These are phyloP conservation scores for Vanrija sp. DNA, from an alignment of 1,284 basidiomycete genomes.

Conservation along the genomic window DNA sequence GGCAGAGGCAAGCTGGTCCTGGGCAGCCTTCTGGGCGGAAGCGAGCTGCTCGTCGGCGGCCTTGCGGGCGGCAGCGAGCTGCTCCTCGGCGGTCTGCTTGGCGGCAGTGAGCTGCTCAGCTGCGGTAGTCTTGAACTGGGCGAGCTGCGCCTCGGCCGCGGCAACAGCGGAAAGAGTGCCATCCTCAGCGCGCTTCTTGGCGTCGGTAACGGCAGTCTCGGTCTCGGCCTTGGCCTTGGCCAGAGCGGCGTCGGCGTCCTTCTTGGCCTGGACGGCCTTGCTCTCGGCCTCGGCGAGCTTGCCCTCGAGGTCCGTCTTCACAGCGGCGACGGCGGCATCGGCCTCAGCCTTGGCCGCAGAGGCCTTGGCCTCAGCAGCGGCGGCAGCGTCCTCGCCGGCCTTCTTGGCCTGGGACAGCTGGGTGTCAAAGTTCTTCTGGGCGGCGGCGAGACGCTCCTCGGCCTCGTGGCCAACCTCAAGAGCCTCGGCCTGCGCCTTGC, in stretches of 20 bases:
- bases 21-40: not conserved
- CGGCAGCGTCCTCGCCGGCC: not conserved
- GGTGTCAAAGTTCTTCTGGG: not conserved
- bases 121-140: slow-evolving; percentile 20
- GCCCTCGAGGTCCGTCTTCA: not conserved
- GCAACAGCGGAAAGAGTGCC: not conserved
- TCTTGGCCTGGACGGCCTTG: not conserved
- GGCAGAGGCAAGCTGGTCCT: not conserved
- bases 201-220: not conserved
- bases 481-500: no score
- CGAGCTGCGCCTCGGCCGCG: slow-evolving; percentile 3
- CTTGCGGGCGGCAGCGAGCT: slow-evolving; percentile 8
- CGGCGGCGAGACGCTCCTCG: no score
- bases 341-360: slow-evolving; percentile 9
- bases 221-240: not conserved
- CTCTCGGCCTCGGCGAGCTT: slow-evolving; percentile 7
- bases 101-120: slow-evolving; percentile 23
- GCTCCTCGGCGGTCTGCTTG: slow-evolving; percentile 17
- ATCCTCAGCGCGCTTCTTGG: no score
- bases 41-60: not conserved
- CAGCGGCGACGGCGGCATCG: not conserved
- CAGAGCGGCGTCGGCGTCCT: not conserved
- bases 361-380: slow-evolving; percentile 12
- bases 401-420: no score
- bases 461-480: no score